These are phyloP conservation scores for Starmera quercuum DNA, from an alignment of 805 yeast genomes.

Conservation along the genomic window DNA sequence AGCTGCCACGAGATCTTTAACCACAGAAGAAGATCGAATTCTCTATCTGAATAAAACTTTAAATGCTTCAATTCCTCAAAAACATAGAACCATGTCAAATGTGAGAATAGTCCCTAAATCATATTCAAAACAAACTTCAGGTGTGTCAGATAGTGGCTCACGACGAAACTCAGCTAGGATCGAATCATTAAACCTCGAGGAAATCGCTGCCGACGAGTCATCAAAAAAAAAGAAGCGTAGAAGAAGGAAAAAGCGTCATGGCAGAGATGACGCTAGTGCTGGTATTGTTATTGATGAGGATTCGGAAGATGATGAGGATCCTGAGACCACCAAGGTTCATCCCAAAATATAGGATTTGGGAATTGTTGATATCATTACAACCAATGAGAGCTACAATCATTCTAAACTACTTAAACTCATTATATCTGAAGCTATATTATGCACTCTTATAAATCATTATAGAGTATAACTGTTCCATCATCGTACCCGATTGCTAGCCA, in stretches of 20 bases:
- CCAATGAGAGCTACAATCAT: no score
- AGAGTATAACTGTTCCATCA: slow-evolving; percentile 45
- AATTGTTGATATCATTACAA: neutral
- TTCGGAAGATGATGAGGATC: no score
- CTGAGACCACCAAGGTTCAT: no score
- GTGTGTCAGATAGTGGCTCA: neutral
- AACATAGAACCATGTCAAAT: neutral
- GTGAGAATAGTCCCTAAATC: neutral
- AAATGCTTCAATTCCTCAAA: slow-evolving; percentile 12
- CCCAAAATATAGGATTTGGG: no score
- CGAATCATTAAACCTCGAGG: no score
- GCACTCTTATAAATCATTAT: slow-evolving; percentile 14
- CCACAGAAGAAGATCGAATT: slow-evolving; percentile 15
- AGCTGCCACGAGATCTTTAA: neutral
- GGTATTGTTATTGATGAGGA: no score
- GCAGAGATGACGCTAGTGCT: neutral
- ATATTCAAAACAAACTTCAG: neutral
- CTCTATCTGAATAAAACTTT: slow-evolving; percentile 13
- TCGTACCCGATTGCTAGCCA: slow-evolving; percentile 44
- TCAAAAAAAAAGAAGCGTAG: neutral
- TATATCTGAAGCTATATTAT: no score
- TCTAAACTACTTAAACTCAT: no score
- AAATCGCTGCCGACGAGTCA: no score
- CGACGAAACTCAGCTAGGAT: no score
- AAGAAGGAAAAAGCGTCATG: neutral